Percentiles rank a stretch among this genome's conserved stretches.
Evolutionary conservation across 139 green algal species (phyloP).

Genomic region (Chlamydomonas incerta): DNA sequence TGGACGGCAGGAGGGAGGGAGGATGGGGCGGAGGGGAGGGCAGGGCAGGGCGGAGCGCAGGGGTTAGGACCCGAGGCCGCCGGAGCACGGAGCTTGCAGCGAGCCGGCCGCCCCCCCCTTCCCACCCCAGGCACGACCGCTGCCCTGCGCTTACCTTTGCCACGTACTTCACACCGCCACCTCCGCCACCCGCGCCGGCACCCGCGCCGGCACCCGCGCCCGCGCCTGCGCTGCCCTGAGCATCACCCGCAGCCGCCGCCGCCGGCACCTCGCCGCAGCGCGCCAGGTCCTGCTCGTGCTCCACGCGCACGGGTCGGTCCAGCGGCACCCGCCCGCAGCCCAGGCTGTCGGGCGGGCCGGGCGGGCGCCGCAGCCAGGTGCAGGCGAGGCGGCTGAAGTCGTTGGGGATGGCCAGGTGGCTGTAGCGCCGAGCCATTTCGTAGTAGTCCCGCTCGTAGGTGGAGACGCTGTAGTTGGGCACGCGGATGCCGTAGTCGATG

Average conservation of each 20-base stretch:
- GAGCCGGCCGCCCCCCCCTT: too few relatives aligned
- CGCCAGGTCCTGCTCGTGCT: constrained; percentile 58
- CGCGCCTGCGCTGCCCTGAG: too few relatives aligned
- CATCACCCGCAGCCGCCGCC: not conserved
- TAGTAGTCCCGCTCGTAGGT: constrained; percentile 57
- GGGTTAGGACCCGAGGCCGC: too few relatives aligned
- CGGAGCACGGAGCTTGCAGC: too few relatives aligned
- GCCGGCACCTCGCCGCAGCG: not conserved
- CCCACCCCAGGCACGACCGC: too few relatives aligned
- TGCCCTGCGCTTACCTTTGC: constrained; percentile 50
- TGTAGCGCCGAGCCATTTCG: constrained; percentile 61
- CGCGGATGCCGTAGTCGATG: constrained; percentile 24
- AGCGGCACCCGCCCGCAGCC: constrained; percentile 57
- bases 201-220: not conserved
- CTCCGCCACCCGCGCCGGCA: not conserved
- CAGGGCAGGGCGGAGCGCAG: not conserved
- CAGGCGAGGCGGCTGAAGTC: constrained; percentile 66
- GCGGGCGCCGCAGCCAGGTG: constrained; percentile 1
- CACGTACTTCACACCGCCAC: constrained; percentile 43
- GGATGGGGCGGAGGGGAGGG: not conserved
- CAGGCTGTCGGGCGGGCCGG: constrained; percentile 46
- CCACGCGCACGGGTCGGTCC: constrained; percentile 50
- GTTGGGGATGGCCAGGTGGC: constrained; percentile 54
- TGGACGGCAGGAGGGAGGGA: not conserved
- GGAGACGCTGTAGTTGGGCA: constrained; percentile 53